Evolutionary conservation across 768 basidiomycete genomes (phyloP).

Genomic region (Wakefieldia striispora): DNA sequence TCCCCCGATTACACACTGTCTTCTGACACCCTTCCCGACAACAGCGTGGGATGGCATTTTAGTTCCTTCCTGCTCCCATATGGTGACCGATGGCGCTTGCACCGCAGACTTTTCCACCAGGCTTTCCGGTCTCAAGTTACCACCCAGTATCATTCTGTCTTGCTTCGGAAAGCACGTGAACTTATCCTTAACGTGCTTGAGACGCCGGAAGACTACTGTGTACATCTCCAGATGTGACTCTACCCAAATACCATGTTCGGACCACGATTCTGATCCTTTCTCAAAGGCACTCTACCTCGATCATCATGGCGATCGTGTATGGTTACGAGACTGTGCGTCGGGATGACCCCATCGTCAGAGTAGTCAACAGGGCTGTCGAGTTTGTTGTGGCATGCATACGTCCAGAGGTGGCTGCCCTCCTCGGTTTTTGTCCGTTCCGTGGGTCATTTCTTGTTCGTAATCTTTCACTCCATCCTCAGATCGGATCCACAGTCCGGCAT

Average conservation of each 20-base stretch:
- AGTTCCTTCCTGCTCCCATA: constrained; percentile 29
- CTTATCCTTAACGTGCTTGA: constrained; percentile 26
- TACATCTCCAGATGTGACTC: constrained; percentile 28
- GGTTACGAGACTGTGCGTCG: constrained; percentile 24
- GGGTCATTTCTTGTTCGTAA: background rate
- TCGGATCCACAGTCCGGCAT: constrained; percentile 27
- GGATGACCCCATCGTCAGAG: constrained; percentile 26
- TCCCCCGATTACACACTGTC: background rate
- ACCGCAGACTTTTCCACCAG: constrained; percentile 29
- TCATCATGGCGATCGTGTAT: constrained; percentile 32
- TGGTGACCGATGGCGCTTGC: constrained; percentile 28
- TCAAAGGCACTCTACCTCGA: constrained; percentile 22
- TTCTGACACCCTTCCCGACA: background rate
- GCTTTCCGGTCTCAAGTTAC: constrained; percentile 24
- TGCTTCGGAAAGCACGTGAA: constrained; percentile 26
- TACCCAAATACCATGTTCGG: background rate
- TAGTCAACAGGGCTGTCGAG: constrained; percentile 25
- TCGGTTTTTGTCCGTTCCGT: constrained; percentile 39
- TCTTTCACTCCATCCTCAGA: background rate
- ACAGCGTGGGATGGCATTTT: constrained; percentile 30
- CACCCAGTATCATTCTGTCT: constrained; percentile 19
- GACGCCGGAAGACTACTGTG: constrained; percentile 12
- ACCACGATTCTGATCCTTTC: background rate
- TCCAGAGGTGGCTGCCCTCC: constrained; percentile 32
- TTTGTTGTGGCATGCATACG: constrained; percentile 20